Base-by-base conservation (phyloP, 106 monocot genomes). In the Phalaenopsis equestris region DNA sequence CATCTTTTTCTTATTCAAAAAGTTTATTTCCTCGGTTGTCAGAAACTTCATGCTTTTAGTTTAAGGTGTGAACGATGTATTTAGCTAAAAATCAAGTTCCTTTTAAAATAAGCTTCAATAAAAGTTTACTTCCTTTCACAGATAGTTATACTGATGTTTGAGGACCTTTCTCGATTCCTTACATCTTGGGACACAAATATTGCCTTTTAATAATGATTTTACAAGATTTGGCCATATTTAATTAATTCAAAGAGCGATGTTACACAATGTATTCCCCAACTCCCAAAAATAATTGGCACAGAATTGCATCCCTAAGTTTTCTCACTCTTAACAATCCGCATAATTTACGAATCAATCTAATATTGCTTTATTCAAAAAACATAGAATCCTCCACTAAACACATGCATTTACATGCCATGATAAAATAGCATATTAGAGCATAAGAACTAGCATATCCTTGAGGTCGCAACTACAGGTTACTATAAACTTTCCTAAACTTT, bases 1-100 rank as follows among this genome's bases (percentile, higher is more conserved):
- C 65, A 67, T 67, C 16, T 67, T 67, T 67, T 67, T 67, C 48
- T 64, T 67, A 67, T 67, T 67, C 21, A n/a, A 6, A 19, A 67
- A 4, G 10, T 67, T 67, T 67, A 67, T 67, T 67, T 48, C 48
- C 48, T 48, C 5, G 10, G 48, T 9, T 48, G 6, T 48, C 9
- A 10, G 10, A 48, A 48, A 8, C 8, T 48, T 48, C 48, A 1
- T 48, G 48, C 8, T 48, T 48, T 48, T 48, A 48, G 19, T 67
- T 67, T 67, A 67, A 19, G 65, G 6, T 67, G 10, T n/a, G 2
- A 67, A 67, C 8, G 21, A 30, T 67, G 4, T n/a, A n/a, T 67
- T 19, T 67, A 67, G 30, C 65, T 67, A 18, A 67, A 64, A 67
- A 67, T 30, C 48, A 48, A 48, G 48, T 48, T 8, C 48, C 8